Conservation (phyloP, 2,329 filamentous ascomycete genomes). For the Colletotrichum abscissum region DNA sequence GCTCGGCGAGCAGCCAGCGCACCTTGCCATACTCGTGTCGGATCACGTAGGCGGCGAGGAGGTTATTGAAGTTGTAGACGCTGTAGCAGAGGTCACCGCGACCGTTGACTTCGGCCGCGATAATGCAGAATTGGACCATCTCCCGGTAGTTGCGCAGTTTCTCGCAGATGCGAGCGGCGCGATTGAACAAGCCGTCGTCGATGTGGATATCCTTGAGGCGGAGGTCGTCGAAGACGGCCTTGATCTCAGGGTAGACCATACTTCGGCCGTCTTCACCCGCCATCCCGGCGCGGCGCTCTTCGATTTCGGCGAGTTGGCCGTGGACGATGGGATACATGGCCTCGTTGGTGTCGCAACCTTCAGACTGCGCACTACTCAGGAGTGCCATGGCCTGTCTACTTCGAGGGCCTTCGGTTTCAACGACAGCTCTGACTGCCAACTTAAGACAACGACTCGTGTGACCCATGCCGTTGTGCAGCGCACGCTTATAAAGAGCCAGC, state of each 20-base stretch:
- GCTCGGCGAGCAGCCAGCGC: constrained; percentile 41
- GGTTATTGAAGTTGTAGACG: constrained; percentile 50
- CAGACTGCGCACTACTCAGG: constrained; percentile 50
- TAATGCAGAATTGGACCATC: constrained; percentile 46
- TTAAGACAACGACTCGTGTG: constrained; percentile 55
- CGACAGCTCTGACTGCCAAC: constrained; percentile 58
- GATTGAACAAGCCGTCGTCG: constrained; percentile 50
- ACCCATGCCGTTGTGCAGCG: constrained; percentile 47
- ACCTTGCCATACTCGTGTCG: constrained; percentile 45
- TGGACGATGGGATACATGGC: constrained; percentile 54
- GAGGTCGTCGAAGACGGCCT: constrained; percentile 40
- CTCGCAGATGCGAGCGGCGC: constrained; percentile 46
- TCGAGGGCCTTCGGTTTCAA: constrained; percentile 45
- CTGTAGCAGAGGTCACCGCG: constrained; percentile 49
- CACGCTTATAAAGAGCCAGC: constrained; percentile 52
- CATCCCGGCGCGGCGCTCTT: constrained; percentile 38
- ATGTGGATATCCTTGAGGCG: constrained; percentile 44
- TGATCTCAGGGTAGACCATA: constrained; percentile 17
- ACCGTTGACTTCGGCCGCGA: constrained; percentile 51
- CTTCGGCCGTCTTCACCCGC: not conserved
- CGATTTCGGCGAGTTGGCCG: constrained; percentile 48
- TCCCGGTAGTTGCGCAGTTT: constrained; percentile 43
- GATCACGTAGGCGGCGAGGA: constrained; percentile 48
- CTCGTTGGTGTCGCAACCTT: constrained; percentile 54
- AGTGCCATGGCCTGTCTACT: constrained; percentile 50